These are phyloP conservation scores for Botrytis deweyae DNA, from an alignment of 2,329 filamentous ascomycete species.

Conservation along the genomic window DNA sequence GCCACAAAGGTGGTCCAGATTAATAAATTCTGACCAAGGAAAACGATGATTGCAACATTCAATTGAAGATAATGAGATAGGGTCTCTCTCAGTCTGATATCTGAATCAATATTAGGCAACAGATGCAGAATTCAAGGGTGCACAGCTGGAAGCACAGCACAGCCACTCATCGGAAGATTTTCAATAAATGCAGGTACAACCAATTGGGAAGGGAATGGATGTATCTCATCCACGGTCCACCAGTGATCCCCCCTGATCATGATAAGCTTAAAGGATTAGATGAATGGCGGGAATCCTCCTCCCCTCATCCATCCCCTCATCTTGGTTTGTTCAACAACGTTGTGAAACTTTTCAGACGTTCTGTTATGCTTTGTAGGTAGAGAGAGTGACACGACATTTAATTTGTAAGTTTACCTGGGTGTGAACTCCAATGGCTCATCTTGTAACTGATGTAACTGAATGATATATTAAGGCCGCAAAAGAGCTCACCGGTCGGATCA, in stretches of 20 bases:
- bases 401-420: not conserved
- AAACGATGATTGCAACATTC: not conserved
- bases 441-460: not conserved
- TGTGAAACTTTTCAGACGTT: conserved; percentile 10
- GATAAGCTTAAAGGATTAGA: not conserved
- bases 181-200: conserved; percentile 21
- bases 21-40: not conserved
- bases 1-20: not conserved
- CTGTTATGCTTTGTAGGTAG: not conserved
- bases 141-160: conserved; percentile 15
- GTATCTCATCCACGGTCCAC: not conserved
- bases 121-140: conserved; percentile 5
- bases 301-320: conserved; percentile 3
- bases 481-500: conserved; percentile 8
- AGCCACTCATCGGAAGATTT: conserved; percentile 11
- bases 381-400: not conserved
- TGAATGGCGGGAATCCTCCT: not conserved
- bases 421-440: not conserved
- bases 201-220: not conserved
- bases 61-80: not conserved
- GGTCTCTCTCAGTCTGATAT: conserved; percentile 15
- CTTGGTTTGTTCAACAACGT: not conserved
- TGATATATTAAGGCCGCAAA: not conserved
- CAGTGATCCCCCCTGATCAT: not conserved
- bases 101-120: conserved; percentile 13